These are phyloP conservation scores for Sclerotiophoma versabilis DNA, from an alignment of 2,329 filamentous ascomycete genomes.

Conservation along the genomic window DNA sequence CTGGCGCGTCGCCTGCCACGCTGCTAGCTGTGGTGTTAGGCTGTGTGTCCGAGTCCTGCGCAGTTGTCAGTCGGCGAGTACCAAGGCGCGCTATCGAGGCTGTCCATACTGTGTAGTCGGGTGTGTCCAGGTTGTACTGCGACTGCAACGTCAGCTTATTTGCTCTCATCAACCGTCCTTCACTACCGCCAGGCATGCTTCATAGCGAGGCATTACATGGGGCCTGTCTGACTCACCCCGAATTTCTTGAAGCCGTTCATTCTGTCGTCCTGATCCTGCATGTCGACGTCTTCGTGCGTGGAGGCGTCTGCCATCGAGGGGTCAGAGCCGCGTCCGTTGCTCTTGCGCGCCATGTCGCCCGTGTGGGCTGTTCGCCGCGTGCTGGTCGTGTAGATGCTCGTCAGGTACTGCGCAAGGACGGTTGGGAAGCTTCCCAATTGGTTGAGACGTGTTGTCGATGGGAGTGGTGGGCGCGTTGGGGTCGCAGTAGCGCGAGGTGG, in stretches of 20 bases:
- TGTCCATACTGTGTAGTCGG: slow-evolving; percentile 64
- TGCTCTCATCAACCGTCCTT: slow-evolving; percentile 1
- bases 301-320: slow-evolving; percentile 49
- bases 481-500: slow-evolving; percentile 12
- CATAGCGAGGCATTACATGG: slow-evolving; percentile 12
- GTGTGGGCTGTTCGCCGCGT: slow-evolving; percentile 42
- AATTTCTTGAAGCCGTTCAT: slow-evolving; percentile 47
- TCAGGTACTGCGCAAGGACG: slow-evolving; percentile 9
- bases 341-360: slow-evolving; percentile 51
- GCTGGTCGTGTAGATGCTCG: slow-evolving; percentile 21
- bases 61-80: slow-evolving; percentile 26
- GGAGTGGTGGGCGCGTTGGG: slow-evolving; percentile 29
- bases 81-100: neutral
- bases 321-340: slow-evolving; percentile 44
- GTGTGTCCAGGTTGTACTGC: slow-evolving; percentile 64
- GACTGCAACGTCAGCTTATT: slow-evolving; percentile 33
- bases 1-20: slow-evolving; percentile 74
- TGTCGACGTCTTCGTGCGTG: slow-evolving; percentile 48
- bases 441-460: slow-evolving; percentile 24
- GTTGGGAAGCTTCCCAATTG: slow-evolving; percentile 8
- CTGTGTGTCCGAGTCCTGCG: slow-evolving; percentile 69
- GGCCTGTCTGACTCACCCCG: slow-evolving; percentile 32
- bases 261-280: slow-evolving; percentile 45
- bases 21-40: slow-evolving; percentile 80
- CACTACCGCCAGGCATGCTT: slow-evolving; percentile 8